Evolutionary conservation across 2,329 filamentous ascomycete genomes (phyloP).

Genomic region (Hypoxylon sp.): DNA sequence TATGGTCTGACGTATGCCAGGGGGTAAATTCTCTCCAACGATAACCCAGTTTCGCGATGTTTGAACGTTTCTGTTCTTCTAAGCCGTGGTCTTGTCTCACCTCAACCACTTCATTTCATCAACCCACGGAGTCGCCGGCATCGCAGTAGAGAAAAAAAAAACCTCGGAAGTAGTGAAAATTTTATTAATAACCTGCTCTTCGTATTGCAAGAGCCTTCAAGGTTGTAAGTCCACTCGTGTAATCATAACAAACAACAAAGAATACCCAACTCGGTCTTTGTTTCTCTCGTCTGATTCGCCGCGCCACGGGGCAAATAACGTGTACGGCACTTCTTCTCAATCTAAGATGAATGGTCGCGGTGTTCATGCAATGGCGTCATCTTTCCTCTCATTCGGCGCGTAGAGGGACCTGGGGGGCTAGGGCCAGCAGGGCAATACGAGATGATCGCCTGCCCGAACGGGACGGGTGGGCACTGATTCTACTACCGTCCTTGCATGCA

Average conservation of each 20-base stretch:
- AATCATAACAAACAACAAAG: background rate
- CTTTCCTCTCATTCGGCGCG: constrained; percentile 15
- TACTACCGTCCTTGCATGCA: constrained; percentile 17
- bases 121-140: background rate
- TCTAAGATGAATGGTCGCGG: constrained; percentile 27
- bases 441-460: constrained; percentile 36
- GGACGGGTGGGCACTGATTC: constrained; percentile 1
- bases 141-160: background rate
- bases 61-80: constrained; percentile 7
- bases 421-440: constrained; percentile 28
- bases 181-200: background rate
- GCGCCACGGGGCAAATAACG: constrained; percentile 16
- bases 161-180: background rate
- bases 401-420: constrained; percentile 8
- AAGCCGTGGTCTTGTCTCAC: constrained; percentile 1
- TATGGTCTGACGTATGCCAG: constrained; percentile 16
- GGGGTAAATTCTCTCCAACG: background rate
- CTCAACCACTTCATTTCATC: background rate
- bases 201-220: background rate
- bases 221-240: background rate
- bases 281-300: constrained; percentile 1
- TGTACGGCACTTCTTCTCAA: constrained; percentile 1
- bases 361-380: constrained; percentile 32
- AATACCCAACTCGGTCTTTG: background rate
- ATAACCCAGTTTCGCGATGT: constrained; percentile 6